Evolutionary conservation across 257 asterid species (phyloP), one percentile per base, ranked within the genome.

Genomic region (Solanum chiquidenum): DNA sequence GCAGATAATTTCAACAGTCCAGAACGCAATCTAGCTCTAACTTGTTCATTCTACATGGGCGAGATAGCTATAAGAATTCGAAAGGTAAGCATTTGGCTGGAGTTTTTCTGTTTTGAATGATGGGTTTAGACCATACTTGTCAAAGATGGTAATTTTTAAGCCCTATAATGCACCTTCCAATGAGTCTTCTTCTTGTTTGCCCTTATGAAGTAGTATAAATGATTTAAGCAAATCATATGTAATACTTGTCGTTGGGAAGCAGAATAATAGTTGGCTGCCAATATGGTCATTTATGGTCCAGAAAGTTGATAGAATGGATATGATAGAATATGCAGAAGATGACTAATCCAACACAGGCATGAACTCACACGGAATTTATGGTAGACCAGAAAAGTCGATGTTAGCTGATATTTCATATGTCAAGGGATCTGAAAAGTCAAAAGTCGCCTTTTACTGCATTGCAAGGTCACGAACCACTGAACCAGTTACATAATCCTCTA

Each of bases 11-110:
- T 92, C 40, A 62, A 62, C 31, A 95, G 98, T 91, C 98, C 99
- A 68, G 99, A 97, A 83, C 89, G 99, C 92, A 97, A 97, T 91
- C 91, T 97, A 92, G 89, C 94, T 35, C 82, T 92, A 90, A 89
- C 90, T 74, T 93, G 98, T 92, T 95, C 99, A 34, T 97, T 92
- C 90, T 93, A 93, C 90, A 92, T 96, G 96, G 99, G 99, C 20
- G 99, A 97, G 89, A 91, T 94, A 89, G 95, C 99, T 86, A 93
- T 96, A 96, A 93, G 98, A 89, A 93, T 97, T 91, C 90, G 89
- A 90, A 95, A 96, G 98, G 99, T 95, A 91, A 84, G 91, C 68
- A 83, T 31, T 80, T 80, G 85, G 27, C 18, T 29, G 42, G 85
- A 46, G 84, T 37, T 49, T 10, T 44, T 44, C 27, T 27, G 85